Conservation (phyloP, 495 filamentous ascomycete species). For the Sabuloglossum arenarium region DNA sequence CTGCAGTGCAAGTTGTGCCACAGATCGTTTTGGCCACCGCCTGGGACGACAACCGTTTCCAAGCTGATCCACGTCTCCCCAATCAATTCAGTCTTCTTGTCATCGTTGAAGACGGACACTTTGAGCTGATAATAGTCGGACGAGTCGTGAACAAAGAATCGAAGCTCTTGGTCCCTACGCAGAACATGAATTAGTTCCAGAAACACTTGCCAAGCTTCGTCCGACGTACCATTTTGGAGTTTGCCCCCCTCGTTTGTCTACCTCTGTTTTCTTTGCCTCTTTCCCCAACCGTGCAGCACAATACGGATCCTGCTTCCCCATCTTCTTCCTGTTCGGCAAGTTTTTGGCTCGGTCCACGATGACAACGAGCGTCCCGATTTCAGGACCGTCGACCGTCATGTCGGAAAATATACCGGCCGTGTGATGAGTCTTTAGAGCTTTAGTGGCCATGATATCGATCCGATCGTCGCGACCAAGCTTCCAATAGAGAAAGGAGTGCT, state of each 20-base stretch:
- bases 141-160: conserved; percentile 89
- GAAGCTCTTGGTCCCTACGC: conserved; percentile 84
- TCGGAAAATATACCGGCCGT: conserved; percentile 91
- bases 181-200: conserved; percentile 10
- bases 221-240: conserved; percentile 73
- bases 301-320: conserved; percentile 97
- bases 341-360: conserved; percentile 77
- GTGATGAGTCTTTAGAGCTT: conserved; percentile 25
- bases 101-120: conserved; percentile 69
- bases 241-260: conserved; percentile 84
- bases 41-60: conserved; percentile 56
- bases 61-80: conserved; percentile 81
- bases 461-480: neutral
- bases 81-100: conserved; percentile 42
- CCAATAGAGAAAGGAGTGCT: neutral
- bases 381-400: conserved; percentile 83
- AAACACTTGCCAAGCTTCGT: neutral
- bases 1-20: conserved; percentile 78
- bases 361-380: conserved; percentile 81
- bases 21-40: conserved; percentile 77
- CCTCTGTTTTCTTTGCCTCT: conserved; percentile 93
- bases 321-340: conserved; percentile 82
- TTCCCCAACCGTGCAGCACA: conserved; percentile 87
- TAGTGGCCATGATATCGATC: conserved; percentile 14
- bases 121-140: conserved; percentile 89